phyloP scores from a whole-genome alignment of 148 eudicot species.

The Rhododendron mucronatum region DNA sequence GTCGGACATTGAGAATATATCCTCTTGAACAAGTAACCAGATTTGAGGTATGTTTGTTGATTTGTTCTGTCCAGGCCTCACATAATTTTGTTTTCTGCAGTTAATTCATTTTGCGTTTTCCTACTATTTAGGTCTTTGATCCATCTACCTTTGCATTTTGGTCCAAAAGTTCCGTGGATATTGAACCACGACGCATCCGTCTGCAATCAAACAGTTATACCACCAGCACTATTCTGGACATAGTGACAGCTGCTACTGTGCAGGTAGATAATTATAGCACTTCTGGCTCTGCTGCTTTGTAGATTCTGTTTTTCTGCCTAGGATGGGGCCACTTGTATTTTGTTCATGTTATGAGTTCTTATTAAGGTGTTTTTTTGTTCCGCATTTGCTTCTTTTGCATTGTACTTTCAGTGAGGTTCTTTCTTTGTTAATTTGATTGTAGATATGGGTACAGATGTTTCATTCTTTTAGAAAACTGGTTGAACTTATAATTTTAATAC shows the following conservation, averaged over 20 bases:
- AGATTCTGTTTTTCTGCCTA: neutral
- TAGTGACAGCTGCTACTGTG: slow-evolving; percentile 80
- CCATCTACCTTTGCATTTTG: slow-evolving; percentile 74
- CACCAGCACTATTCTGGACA: slow-evolving; percentile 74
- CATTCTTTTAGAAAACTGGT: neutral
- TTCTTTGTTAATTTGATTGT: neutral
- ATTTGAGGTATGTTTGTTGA: slow-evolving; percentile 57
- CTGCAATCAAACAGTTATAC: slow-evolving; percentile 86
- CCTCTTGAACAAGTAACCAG: slow-evolving; percentile 75
- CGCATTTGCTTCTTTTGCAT: neutral
- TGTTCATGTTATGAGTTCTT: neutral
- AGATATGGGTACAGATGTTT: neutral
- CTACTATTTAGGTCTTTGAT: slow-evolving; percentile 40
- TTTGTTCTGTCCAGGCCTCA: neutral
- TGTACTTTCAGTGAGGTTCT: neutral
- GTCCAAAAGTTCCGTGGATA: slow-evolving; percentile 84
- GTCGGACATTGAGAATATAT: slow-evolving; percentile 78
- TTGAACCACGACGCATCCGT: slow-evolving; percentile 87
- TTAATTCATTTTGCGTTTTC: slow-evolving; percentile 4
- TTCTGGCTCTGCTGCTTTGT: neutral
- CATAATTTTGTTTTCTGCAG: neutral
- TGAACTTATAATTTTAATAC: neutral
- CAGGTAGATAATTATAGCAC: slow-evolving; percentile 46
- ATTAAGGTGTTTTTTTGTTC: neutral
- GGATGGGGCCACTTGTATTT: neutral